phyloP scores from a whole-genome alignment of 2,329 filamentous ascomycete genomes.

The Ceratocystis destructans region DNA sequence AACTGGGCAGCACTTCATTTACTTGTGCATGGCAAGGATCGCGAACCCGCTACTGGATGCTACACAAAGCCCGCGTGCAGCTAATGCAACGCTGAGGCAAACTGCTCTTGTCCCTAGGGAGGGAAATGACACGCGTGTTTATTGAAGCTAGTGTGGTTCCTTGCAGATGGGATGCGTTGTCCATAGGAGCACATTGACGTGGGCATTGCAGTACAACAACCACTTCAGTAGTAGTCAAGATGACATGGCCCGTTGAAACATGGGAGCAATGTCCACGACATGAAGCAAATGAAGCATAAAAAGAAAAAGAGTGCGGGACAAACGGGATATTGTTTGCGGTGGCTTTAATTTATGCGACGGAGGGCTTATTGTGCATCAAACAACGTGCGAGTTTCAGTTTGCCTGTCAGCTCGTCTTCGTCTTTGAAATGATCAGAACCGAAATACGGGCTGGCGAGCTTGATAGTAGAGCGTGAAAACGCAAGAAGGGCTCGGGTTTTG shows the following conservation, averaged over 20 bases:
- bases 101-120: too few species aligned
- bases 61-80: not conserved
- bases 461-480: too few species aligned
- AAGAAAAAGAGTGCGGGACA: not conserved
- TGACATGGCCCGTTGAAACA: too few species aligned
- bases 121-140: not conserved
- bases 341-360: not conserved
- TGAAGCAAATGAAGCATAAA: not conserved
- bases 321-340: not conserved
- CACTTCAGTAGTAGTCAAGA: too few species aligned
- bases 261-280: not conserved
- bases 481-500: not conserved
- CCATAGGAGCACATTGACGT: not conserved
- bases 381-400: not conserved
- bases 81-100: not conserved
- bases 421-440: not conserved
- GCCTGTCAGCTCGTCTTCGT: not conserved
- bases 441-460: not conserved
- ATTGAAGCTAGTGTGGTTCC: not conserved
- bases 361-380: not conserved
- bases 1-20: not conserved
- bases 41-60: not conserved
- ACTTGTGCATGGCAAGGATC: not conserved
- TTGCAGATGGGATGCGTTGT: not conserved
- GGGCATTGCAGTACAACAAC: not conserved